phyloP scores from a whole-genome alignment of 257 asterid genomes.

The Ocimum tenuiflorum region DNA sequence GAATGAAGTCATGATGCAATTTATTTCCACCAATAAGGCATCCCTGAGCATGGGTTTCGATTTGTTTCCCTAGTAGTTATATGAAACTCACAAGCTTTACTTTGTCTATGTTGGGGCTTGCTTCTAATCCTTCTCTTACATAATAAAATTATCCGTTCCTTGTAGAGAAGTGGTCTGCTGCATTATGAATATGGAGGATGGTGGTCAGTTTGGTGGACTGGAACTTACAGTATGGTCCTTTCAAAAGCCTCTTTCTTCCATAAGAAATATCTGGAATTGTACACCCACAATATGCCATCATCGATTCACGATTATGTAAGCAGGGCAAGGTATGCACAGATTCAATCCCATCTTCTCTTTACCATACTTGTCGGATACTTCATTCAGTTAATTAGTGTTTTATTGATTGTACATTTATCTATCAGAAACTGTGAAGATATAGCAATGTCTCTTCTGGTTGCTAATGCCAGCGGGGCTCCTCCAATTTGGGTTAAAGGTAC shows the following conservation, averaged over 20 bases:
- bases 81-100: neutral
- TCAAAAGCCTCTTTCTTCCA: conserved; percentile 64
- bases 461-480: conserved; percentile 46
- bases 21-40: neutral
- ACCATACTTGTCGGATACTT: neutral
- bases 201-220: conserved; percentile 78
- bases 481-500: conserved; percentile 61
- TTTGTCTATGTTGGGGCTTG: neutral
- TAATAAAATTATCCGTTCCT: neutral
- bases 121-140: neutral
- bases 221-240: conserved; percentile 62
- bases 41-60: neutral
- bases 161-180: conserved; percentile 32
- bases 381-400: neutral
- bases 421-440: conserved; percentile 56
- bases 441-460: conserved; percentile 57
- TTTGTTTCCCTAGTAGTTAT: neutral
- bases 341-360: neutral
- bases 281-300: conserved; percentile 51
- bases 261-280: conserved; percentile 40
- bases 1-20: neutral
- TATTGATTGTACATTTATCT: neutral
- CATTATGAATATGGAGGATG: conserved; percentile 50
- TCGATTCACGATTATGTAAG: conserved; percentile 43
- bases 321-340: conserved; percentile 34